Evolutionary conservation across 495 filamentous ascomycete species (phyloP), one percentile per base, ranked within the genome.

Genomic region (Aspergillus bridgeri): DNA sequence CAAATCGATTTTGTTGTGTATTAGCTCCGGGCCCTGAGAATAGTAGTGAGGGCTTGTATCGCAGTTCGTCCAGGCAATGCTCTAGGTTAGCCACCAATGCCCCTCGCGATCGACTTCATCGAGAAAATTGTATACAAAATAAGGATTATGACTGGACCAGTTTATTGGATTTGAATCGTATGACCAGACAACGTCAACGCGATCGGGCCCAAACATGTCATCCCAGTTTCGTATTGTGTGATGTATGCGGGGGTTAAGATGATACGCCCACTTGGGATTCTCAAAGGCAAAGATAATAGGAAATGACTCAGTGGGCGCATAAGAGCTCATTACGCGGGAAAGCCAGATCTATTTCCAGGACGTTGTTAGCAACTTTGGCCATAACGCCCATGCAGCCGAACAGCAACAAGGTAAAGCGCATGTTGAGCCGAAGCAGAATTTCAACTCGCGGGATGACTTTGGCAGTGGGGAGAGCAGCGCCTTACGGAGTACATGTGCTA

Each of bases 271-370:
- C 51, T 60, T 9, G 42, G 61, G 22, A 56, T 77, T 76, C 50
- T 68, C 67, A 24, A 77, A 20, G 3, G 69, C 74, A 59, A 78
- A 77, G 24, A 77, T 59, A 57, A 74, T 50, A 42, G 75, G 75
- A 21, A 75, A 64, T 15, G 46, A 33, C 8, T 54, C 17, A 6
- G 60, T 54, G 18, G 75, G 74, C 56, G 69, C 61, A 56, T 75
- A 77, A 33, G 73, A n/a, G 75, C 13, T 69, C 69, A 48, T 77
- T 77, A 59, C 65, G 74, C 17, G 75, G 73, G 57, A 76, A 77
- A 43, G 73, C 43, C 8, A 76, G 51, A 59, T 75, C 69, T 42
- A 74, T 60, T 59, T 76, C 75, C 13, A 70, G 3, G 6, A 29
- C 27, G 5, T 29, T n/a, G n/a, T n/a, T 56, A 47, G 54, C 54